Base-by-base conservation (phyloP, 352 stramenopile genomes). In the Globisporangium middletonii region DNA sequence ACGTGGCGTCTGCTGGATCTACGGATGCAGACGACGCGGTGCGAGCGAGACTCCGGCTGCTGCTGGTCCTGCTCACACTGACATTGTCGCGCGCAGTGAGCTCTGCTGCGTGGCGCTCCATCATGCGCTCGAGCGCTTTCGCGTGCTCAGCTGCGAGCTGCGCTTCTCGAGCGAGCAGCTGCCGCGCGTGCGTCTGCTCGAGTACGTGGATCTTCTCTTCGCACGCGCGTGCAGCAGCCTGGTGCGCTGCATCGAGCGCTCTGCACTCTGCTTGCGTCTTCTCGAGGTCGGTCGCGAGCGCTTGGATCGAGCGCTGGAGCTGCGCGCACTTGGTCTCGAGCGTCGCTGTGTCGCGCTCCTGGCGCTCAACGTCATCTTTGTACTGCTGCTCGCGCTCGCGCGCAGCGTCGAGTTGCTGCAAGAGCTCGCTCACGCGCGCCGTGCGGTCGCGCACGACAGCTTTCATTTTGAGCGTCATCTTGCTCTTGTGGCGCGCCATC, bases 391-490 rank as follows among this genome's bases (percentile, higher is more conserved):
- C 57, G 27, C 66, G 52, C n/a, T 72, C 53, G 1, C 53, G 33
- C 0, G 33, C 23, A 30, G 72, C 50, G 18, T 71, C 54, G 13
- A 47, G 48, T 9, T 41, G 18, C n/a, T 53, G 46, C 6, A 60
- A 50, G 11, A 54, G 44, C 11, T 60, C 58, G 9, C 57, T 58
- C 27, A 60, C 30, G 19, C 64, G 63, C 35, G 67, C 49, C 26
- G 72, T 72, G 12, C 64, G 50, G 19, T 78, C 67, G 13, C 50
- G 65, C 55, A 79, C 62, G 19, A 83, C 33, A 3, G 55, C 59
- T 16, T 69, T 68, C 16, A 79, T 43, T 23, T 83, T 86, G 52
- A 80, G 82, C 23, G 84, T 69, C 35, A 85, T 61, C 37, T 84
- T 84, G 16, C 67, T 49, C 35, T 86, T 88, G 16, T 79, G 49